These are phyloP conservation scores for Lichtheimia ramosa DNA, from an alignment of 371 early-diverging fungal genomes.

Conservation along the genomic window DNA sequence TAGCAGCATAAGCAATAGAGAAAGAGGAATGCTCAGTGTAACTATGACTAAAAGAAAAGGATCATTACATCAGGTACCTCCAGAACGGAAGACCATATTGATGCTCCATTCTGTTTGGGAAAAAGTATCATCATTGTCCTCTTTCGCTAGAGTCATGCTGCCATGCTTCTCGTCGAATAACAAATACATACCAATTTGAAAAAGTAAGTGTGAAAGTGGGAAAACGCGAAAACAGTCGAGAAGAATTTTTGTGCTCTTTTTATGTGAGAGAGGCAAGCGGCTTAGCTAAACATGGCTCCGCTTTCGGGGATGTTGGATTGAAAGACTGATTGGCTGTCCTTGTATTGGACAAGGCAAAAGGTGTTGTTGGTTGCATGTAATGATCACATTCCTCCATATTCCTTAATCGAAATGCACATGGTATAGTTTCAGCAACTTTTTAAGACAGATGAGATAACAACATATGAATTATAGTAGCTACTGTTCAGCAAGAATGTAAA, in stretches of 20 bases:
- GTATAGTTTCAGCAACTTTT: too few relatives aligned
- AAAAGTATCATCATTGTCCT: slow-evolving; percentile 2
- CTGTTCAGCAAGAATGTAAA: neutral
- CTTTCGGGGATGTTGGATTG: too few relatives aligned
- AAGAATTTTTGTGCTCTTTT: neutral
- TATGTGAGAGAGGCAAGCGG: neutral
- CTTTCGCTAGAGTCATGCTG: neutral
- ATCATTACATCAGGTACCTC: slow-evolving; percentile 2
- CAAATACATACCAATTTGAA: neutral
- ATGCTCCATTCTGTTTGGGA: slow-evolving; percentile 1
- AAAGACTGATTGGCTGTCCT: too few relatives aligned
- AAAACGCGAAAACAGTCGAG: neutral
- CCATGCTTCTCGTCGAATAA: neutral
- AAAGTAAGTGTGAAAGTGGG: neutral
- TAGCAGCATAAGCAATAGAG: neutral
- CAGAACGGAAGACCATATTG: slow-evolving; percentile 1
- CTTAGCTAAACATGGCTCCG: too few relatives aligned
- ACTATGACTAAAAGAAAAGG: slow-evolving; percentile 2
- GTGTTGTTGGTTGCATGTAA: too few relatives aligned
- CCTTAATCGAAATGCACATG: too few relatives aligned
- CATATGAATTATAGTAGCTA: slow-evolving; percentile 2
- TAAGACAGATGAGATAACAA: too few relatives aligned
- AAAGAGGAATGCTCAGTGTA: neutral
- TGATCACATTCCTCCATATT: too few relatives aligned
- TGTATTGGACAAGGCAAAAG: too few relatives aligned